phyloP scores from a whole-genome alignment of 2,329 filamentous ascomycete genomes.

The Botryosphaeria dothidea region DNA sequence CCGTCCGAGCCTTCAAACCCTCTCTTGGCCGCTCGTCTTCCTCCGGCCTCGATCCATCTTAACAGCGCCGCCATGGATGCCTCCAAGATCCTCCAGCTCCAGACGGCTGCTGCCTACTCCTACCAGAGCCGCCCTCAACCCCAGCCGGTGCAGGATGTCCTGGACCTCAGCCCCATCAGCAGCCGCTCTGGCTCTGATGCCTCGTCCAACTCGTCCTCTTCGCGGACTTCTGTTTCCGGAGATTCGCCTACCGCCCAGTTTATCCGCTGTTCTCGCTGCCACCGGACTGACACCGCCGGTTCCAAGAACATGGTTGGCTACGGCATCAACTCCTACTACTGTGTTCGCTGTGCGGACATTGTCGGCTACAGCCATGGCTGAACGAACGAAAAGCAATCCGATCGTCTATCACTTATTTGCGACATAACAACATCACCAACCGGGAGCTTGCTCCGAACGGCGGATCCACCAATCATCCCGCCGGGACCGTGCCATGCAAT shows the following conservation, averaged over 20 bases:
- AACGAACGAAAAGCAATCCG: slow-evolving; percentile 22
- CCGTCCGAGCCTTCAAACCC: slow-evolving; percentile 35
- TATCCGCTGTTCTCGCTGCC: slow-evolving; percentile 24
- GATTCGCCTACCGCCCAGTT: slow-evolving; percentile 11
- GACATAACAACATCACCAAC: background rate
- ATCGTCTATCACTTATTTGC: background rate
- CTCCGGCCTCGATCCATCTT: slow-evolving; percentile 4
- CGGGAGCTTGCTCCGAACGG: background rate
- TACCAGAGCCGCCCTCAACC: slow-evolving; percentile 26
- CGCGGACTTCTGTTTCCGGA: slow-evolving; percentile 2
- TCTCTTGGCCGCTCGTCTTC: slow-evolving; percentile 34
- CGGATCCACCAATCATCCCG: background rate
- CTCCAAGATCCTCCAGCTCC: slow-evolving; percentile 40
- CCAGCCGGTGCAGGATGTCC: slow-evolving; percentile 23
- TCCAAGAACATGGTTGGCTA: slow-evolving; percentile 36
- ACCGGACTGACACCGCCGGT: slow-evolving; percentile 15
- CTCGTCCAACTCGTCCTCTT: slow-evolving; percentile 7
- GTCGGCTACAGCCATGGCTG: slow-evolving; percentile 39
- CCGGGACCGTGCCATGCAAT: background rate
- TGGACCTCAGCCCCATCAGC: slow-evolving; percentile 18
- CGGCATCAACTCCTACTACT: slow-evolving; percentile 43
- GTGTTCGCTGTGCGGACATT: slow-evolving; percentile 41
- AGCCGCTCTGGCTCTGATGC: background rate
- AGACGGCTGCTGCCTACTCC: slow-evolving; percentile 37
- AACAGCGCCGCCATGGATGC: slow-evolving; percentile 28